Evolutionary conservation across 2,329 filamentous ascomycete genomes (phyloP).

Genomic region (Xylariaceae sp.): DNA sequence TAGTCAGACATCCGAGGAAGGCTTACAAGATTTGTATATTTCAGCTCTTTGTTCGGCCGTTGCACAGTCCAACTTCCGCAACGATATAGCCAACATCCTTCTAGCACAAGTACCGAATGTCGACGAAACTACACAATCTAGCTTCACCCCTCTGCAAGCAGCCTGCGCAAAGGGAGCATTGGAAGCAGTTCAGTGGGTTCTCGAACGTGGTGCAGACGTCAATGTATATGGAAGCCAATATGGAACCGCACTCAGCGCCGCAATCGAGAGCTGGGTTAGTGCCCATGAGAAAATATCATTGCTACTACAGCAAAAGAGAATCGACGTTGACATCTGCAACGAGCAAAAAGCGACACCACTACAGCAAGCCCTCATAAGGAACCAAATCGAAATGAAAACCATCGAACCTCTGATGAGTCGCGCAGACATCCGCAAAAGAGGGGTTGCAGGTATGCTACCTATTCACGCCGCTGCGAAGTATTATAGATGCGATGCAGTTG

Average conservation of each 20-base stretch:
- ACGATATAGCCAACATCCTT: too few species aligned
- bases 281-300: neutral
- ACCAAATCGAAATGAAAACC: neutral
- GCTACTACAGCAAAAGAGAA: neutral
- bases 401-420: neutral
- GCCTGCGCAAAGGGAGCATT: neutral
- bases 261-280: neutral
- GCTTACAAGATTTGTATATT: too few species aligned
- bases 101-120: too few species aligned
- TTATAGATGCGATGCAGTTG: neutral
- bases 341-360: neutral
- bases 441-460: neutral
- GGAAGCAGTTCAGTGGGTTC: neutral
- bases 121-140: neutral
- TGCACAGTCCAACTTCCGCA: too few species aligned
- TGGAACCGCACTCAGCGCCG: neutral
- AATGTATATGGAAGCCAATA: neutral
- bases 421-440: neutral
- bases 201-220: neutral
- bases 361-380: neutral
- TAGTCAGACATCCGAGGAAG: too few species aligned
- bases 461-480: neutral
- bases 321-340: neutral
- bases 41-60: too few species aligned
- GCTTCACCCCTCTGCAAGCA: neutral